Percentiles rank a stretch among this genome's conserved stretches.
phyloP scores from a whole-genome alignment of 495 filamentous ascomycete genomes.

The Schizothecium vesticola region DNA sequence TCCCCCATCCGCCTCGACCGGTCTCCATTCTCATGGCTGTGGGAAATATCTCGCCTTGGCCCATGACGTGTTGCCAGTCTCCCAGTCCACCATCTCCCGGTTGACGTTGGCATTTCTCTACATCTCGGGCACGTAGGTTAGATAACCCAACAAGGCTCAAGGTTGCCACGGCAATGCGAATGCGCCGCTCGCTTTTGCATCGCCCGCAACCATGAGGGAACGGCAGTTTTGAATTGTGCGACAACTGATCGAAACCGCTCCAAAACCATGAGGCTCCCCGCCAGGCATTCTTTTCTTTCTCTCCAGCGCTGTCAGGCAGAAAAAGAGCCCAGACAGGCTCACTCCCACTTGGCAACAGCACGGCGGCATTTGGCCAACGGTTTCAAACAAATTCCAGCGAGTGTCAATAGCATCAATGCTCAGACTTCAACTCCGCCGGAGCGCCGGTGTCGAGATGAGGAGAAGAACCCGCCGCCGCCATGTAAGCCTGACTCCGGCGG shows the following conservation, averaged over 20 bases:
- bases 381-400: background rate
- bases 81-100: background rate
- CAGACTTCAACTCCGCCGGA: background rate
- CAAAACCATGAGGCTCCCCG: conserved; percentile 2
- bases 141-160: background rate
- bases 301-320: background rate
- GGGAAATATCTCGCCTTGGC: background rate
- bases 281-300: background rate
- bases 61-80: background rate
- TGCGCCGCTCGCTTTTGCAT: conserved; percentile 1
- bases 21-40: background rate
- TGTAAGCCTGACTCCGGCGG: no score
- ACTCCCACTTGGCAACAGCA: background rate
- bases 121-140: background rate
- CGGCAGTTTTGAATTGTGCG: background rate
- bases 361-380: background rate
- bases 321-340: background rate
- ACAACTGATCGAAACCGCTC: background rate
- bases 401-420: background rate
- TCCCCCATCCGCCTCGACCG: background rate
- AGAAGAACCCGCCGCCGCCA: background rate
- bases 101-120: background rate
- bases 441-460: background rate
- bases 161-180: background rate
- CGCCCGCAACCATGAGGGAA: conserved; percentile 5